phyloP scores from a whole-genome alignment of 1,284 basidiomycete genomes.

The Sporisorium graminicola region DNA sequence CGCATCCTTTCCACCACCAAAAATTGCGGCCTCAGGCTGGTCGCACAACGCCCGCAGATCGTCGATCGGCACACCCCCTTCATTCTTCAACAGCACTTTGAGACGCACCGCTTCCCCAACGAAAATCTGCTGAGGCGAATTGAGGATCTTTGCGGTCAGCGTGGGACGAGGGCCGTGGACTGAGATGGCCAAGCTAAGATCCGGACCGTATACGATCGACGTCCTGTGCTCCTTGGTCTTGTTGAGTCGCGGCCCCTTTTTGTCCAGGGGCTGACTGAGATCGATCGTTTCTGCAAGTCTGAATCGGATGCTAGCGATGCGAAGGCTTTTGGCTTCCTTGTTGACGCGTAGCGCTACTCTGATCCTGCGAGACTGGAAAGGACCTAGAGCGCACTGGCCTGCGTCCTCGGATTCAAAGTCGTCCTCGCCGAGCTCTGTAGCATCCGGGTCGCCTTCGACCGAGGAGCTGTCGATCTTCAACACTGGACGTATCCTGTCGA shows the following conservation, averaged over 20 bases:
- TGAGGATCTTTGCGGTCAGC: slow-evolving; percentile 21
- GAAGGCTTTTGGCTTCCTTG: slow-evolving; percentile 36
- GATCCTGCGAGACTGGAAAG: slow-evolving; percentile 17
- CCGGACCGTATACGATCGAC: slow-evolving; percentile 70
- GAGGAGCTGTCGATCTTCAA: background rate
- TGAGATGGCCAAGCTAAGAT: slow-evolving; percentile 69
- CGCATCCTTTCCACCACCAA: slow-evolving; percentile 31
- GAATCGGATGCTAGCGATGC: slow-evolving; percentile 68
- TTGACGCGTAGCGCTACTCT: slow-evolving; percentile 16
- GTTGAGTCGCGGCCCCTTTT: slow-evolving; percentile 71
- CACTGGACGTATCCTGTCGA: slow-evolving; percentile 23
- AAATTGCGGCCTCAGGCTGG: slow-evolving; percentile 19
- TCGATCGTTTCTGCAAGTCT: slow-evolving; percentile 71
- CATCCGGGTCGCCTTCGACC: too few relatives aligned
- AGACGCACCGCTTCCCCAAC: slow-evolving; percentile 23
- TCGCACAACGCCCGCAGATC: slow-evolving; percentile 43
- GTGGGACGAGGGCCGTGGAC: slow-evolving; percentile 56
- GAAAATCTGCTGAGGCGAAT: slow-evolving; percentile 15
- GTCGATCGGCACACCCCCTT: slow-evolving; percentile 7
- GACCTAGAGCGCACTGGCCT: slow-evolving; percentile 33
- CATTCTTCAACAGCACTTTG: slow-evolving; percentile 35
- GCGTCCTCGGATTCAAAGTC: slow-evolving; percentile 56
- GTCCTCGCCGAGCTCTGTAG: slow-evolving; percentile 1
- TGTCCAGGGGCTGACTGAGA: slow-evolving; percentile 69
- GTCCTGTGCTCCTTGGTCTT: slow-evolving; percentile 70